These are phyloP conservation scores for Eucalyptus tenuipes DNA, from an alignment of 345 rosid species.

Conservation along the genomic window DNA sequence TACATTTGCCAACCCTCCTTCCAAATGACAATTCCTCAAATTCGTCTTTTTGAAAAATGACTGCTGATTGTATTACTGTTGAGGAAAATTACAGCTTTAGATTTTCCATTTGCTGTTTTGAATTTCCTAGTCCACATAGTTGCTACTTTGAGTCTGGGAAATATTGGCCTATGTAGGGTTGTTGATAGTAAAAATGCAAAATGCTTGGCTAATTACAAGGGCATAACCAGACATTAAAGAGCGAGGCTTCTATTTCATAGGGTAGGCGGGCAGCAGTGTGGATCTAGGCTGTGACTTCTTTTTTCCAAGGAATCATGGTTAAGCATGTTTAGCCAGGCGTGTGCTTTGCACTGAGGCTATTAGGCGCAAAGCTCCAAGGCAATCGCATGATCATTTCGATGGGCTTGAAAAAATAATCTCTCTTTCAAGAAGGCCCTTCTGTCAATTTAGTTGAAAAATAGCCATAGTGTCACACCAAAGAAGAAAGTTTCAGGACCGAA, in stretches of 20 bases:
- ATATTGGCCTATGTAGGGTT: background rate
- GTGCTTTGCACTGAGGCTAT: background rate
- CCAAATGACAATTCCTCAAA: background rate
- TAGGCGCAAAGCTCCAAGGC: background rate
- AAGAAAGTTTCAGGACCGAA: background rate
- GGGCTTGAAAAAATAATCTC: background rate
- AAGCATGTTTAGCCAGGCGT: background rate
- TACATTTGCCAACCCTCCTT: background rate
- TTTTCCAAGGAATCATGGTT: background rate
- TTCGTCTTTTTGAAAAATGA: background rate
- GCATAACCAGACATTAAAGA: background rate
- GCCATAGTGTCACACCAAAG: background rate
- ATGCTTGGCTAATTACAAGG: background rate
- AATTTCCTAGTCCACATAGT: background rate
- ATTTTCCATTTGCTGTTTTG: background rate
- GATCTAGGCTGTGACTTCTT: background rate
- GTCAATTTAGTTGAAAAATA: background rate
- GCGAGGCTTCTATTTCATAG: background rate
- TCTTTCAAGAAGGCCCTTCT: background rate
- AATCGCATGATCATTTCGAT: background rate
- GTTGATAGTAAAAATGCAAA: background rate
- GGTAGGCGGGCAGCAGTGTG: background rate
- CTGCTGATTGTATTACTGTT: background rate
- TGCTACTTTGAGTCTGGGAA: background rate
- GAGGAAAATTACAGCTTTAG: background rate